phyloP scores from a whole-genome alignment of 345 rosid genomes.

The Dovyalis caffra region DNA sequence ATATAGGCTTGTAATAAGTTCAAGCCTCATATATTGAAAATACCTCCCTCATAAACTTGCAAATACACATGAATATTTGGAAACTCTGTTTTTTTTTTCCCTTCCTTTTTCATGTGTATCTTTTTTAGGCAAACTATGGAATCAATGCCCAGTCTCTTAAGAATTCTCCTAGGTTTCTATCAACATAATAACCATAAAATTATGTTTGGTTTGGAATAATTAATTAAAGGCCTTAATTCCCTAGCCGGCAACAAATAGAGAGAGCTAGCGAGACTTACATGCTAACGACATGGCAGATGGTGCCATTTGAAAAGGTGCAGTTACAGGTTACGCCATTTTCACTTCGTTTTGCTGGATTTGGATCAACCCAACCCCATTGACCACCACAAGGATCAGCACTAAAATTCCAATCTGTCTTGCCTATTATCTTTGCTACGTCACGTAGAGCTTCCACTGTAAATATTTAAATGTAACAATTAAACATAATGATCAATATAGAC shows the following conservation, averaged over 20 bases:
- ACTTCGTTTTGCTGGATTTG: not conserved
- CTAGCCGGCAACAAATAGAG: too few species aligned
- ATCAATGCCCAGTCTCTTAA: too few species aligned
- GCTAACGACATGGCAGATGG: slow-evolving; percentile 21
- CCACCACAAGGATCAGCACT: slow-evolving; percentile 17
- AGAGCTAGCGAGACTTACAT: slow-evolving; percentile 15
- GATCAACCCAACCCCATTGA: slow-evolving; percentile 7
- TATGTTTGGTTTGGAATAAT: not conserved
- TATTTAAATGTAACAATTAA: too few species aligned
- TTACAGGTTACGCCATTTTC: slow-evolving; percentile 9
- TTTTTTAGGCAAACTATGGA: too few species aligned
- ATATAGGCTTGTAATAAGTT: too few species aligned
- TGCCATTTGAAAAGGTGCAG: slow-evolving; percentile 9
- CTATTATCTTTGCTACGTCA: slow-evolving; percentile 14
- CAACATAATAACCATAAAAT: not conserved
- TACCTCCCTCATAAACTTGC: too few species aligned
- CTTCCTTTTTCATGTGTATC: too few species aligned
- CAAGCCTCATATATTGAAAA: too few species aligned
- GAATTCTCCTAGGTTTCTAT: too few species aligned
- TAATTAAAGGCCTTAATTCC: not conserved
- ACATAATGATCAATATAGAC: too few species aligned
- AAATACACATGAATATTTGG: too few species aligned
- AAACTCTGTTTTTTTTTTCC: too few species aligned
- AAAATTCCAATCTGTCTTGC: slow-evolving; percentile 22
- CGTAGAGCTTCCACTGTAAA: slow-evolving; percentile 5